phyloP scores from a whole-genome alignment of 192 early-diverging fungal species.

The Coemansia erecta region DNA sequence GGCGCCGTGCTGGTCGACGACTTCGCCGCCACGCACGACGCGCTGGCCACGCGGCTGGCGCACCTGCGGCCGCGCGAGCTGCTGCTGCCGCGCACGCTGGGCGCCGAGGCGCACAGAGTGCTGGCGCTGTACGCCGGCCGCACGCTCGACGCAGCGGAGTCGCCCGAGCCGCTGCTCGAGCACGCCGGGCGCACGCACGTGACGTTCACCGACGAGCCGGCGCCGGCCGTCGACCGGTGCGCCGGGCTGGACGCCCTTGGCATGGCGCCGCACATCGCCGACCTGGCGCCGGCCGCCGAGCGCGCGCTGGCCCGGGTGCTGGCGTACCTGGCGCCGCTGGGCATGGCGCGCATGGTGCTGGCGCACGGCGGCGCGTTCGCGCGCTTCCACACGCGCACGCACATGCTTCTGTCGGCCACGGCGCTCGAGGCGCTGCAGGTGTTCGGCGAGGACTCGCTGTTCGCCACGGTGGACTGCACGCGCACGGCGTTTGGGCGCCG shows the following conservation, averaged over 20 bases:
- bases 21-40: conserved; percentile 32
- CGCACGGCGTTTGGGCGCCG: conserved; percentile 89
- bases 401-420: conserved; percentile 85
- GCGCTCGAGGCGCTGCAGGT: conserved; percentile 88
- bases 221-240: not conserved
- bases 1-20: conserved; percentile 66
- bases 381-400: conserved; percentile 71
- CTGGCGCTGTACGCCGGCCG: conserved; percentile 38
- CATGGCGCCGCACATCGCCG: conserved; percentile 29
- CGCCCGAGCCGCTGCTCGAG: conserved; percentile 40
- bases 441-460: conserved; percentile 87
- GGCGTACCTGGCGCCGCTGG: conserved; percentile 50
- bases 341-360: conserved; percentile 41
- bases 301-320: conserved; percentile 37
- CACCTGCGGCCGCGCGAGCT: conserved; percentile 40
- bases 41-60: conserved; percentile 39
- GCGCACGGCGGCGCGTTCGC: conserved; percentile 72
- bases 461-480: conserved; percentile 78
- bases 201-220: conserved; percentile 14
- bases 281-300: conserved; percentile 15
- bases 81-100: conserved; percentile 15
- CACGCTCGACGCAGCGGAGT: conserved; percentile 47
- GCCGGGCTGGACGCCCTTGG: conserved; percentile 14
- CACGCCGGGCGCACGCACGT: conserved; percentile 57
- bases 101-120: conserved; percentile 18